Conservation (phyloP, 805 yeast species). For the Teunomyces funiuensis region DNA sequence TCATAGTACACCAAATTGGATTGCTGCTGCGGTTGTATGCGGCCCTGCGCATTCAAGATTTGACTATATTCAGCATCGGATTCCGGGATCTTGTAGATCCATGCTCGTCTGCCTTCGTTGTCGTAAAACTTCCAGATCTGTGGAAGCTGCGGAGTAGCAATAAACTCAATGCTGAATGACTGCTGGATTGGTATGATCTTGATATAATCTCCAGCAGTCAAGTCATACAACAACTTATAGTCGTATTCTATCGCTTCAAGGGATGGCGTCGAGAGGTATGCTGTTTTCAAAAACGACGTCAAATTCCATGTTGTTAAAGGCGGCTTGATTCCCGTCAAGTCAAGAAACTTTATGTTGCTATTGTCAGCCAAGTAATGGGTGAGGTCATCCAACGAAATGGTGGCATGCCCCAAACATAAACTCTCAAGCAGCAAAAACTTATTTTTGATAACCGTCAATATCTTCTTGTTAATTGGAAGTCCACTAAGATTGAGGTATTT, state of each 20-base stretch:
- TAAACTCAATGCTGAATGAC: conserved; percentile 25
- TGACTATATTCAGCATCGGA: conserved; percentile 32
- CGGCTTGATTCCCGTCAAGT: conserved; percentile 59
- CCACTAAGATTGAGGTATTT: conserved; percentile 64
- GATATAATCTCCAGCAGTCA: conserved; percentile 39
- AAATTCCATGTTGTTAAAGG: conserved; percentile 58
- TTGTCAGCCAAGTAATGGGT: conserved; percentile 32
- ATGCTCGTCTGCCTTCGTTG: conserved; percentile 74
- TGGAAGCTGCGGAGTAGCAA: conserved; percentile 31
- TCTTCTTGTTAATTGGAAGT: conserved; percentile 49
- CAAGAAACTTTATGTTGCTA: conserved; percentile 50
- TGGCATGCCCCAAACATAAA: conserved; percentile 42
- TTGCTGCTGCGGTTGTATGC: conserved; percentile 7
- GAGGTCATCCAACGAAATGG: conserved; percentile 38
- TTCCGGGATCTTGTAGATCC: conserved; percentile 59
- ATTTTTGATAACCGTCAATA: conserved; percentile 37
- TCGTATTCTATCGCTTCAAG: conserved; percentile 68
- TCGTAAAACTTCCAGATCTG: conserved; percentile 53
- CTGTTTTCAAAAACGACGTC: conserved; percentile 26
- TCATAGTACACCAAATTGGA: conserved; percentile 57
- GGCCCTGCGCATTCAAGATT: conserved; percentile 17
- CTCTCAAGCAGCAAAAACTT: conserved; percentile 43
- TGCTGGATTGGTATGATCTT: conserved; percentile 30
- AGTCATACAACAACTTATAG: conserved; percentile 51
- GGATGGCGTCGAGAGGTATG: conserved; percentile 20